A percentile compares a stretch with the other conserved stretches of the same genome.
Evolutionary conservation across 768 basidiomycete species (phyloP).

Genomic region (Boletus vermiculosoides): DNA sequence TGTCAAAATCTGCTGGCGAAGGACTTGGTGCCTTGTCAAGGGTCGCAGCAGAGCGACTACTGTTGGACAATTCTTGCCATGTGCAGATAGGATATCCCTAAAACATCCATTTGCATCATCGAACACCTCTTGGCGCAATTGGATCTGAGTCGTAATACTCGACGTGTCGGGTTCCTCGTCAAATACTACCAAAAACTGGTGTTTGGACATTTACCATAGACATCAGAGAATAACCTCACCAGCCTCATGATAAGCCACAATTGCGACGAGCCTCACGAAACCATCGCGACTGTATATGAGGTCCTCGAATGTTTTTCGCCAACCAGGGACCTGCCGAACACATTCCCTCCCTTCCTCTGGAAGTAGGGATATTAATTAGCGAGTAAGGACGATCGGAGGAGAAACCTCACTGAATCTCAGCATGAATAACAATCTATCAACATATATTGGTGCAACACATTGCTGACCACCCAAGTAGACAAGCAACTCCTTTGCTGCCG

Average conservation of each 20-base stretch:
- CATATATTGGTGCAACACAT: slow-evolving; percentile 1
- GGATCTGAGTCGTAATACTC: neutral
- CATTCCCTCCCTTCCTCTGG: slow-evolving; percentile 7
- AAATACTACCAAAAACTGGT: neutral
- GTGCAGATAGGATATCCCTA: neutral
- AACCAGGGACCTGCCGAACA: neutral
- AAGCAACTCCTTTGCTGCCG: slow-evolving; percentile 2
- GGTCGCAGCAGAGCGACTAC: slow-evolving; percentile 15
- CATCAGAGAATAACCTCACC: neutral
- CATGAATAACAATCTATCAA: too few species aligned
- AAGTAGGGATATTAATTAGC: neutral
- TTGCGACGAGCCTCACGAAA: slow-evolving; percentile 4
- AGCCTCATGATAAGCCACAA: slow-evolving; percentile 14
- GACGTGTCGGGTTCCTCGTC: neutral
- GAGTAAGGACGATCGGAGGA: neutral
- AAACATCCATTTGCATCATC: slow-evolving; percentile 4
- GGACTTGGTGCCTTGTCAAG: slow-evolving; percentile 6
- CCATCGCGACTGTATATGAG: neutral
- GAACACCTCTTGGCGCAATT: neutral
- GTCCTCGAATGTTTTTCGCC: neutral
- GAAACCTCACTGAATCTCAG: slow-evolving; percentile 11
- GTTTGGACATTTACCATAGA: neutral
- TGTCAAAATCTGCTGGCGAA: neutral
- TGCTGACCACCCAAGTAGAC: slow-evolving; percentile 4
- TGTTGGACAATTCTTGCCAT: slow-evolving; percentile 1